Evolutionary conservation across 176 grass and related monocot species (phyloP), one percentile per base, ranked within the genome.

Genomic region (Oryza nivara): DNA sequence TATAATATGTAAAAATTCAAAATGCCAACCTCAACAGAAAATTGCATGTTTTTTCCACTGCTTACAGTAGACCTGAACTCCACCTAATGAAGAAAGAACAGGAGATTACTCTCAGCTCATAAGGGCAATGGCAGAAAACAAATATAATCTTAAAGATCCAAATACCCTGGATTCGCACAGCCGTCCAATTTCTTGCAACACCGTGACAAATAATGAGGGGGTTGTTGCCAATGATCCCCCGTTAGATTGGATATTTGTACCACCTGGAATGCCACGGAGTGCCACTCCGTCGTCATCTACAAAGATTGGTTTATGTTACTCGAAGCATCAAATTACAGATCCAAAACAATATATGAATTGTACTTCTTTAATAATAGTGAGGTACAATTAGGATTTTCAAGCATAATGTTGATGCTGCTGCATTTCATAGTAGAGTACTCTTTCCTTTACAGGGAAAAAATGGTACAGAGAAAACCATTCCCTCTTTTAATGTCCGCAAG

Each of bases 141-240:
- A 84, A 79, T 19, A 32, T 73, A 34, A 58, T 11, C 61, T 56
- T 66, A 89, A 87, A 74, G 30, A 72, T 58, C 35, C 61, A 12
- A 77, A 64, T 86, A 99, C 96, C 89, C 92, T 92, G 26, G 88
- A 91, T 35, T 91, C 76, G 68, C 93, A 96, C 56, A 91, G 79
- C 23, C 78, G 88, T 17, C 86, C 96, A 14, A 99, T 99, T 87
- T 99, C 91, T 91, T 96, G 88, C 46, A 99, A 71, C 28, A 94
- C 93, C 4, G 88, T 66, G 35, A 96, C 77, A 80, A 90, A 96
- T 66, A 92, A 72, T n/a, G 86, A 89, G 45, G 93, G 85, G 28
- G 73, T 48, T 82, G 81, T 73, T 75, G 82, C 82, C 36, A 80
- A 17, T 35, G 89, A 85, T 22, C 73, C 87, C 34, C 80, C 88